These are phyloP conservation scores for Ballota nigra DNA, from an alignment of 257 asterid species.

Conservation along the genomic window DNA sequence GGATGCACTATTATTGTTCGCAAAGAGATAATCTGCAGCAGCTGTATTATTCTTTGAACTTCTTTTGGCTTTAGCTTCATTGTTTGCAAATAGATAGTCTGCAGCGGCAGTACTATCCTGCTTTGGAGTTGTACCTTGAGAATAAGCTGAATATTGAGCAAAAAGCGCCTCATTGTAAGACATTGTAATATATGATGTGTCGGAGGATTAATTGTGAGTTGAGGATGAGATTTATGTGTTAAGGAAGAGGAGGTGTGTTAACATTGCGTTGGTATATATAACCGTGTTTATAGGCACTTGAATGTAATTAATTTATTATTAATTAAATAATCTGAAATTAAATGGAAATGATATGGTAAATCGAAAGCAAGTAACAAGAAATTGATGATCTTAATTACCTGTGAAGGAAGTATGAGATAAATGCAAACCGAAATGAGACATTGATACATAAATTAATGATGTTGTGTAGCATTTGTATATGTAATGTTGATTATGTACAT, in stretches of 20 bases:
- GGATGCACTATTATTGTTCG: neutral
- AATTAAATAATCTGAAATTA: neutral
- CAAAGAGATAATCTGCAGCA: no score
- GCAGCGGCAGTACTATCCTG: neutral
- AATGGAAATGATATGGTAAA: neutral
- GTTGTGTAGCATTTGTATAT: neutral
- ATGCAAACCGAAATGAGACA: neutral
- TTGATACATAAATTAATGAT: neutral
- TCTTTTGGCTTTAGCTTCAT: neutral
- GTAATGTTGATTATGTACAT: neutral
- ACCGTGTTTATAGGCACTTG: neutral
- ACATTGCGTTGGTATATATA: neutral
- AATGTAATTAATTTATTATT: neutral
- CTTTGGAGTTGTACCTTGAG: neutral
- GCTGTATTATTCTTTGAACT: no score
- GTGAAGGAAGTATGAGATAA: neutral
- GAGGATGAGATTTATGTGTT: neutral
- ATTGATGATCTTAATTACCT: neutral
- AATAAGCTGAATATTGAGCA: neutral
- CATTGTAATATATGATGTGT: no score
- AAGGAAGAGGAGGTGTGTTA: neutral
- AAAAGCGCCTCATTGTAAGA: neutral
- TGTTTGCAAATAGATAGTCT: no score
- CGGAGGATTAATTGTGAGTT: no score
- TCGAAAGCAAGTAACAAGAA: neutral